These are phyloP conservation scores for Pseudogymnoascus destructans DNA, from an alignment of 2,329 filamentous ascomycete genomes.

Conservation along the genomic window DNA sequence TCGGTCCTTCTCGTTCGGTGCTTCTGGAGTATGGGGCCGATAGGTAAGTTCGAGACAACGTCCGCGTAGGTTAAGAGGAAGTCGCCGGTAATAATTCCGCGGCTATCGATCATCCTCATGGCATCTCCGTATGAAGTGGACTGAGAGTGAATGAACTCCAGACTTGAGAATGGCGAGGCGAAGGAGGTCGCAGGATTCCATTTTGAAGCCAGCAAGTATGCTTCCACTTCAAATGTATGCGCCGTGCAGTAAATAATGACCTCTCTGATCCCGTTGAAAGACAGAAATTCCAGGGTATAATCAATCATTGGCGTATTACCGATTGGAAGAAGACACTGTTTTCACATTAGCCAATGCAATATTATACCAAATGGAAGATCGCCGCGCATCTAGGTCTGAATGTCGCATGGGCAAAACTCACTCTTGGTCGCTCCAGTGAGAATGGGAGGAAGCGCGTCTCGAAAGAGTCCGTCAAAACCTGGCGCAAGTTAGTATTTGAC, in stretches of 20 bases:
- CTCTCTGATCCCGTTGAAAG: conserved; percentile 87
- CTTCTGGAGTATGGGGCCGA: conserved; percentile 64
- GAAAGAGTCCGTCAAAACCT: conserved; percentile 90
- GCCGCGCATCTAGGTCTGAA: neutral
- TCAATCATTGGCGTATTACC: conserved; percentile 93
- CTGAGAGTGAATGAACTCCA: conserved; percentile 76
- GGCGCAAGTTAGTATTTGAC: conserved; percentile 15
- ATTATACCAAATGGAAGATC: neutral
- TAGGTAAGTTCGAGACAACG: conserved; percentile 74
- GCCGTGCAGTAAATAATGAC: conserved; percentile 86
- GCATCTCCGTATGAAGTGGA: conserved; percentile 85
- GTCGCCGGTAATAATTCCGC: conserved; percentile 74
- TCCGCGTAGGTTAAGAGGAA: conserved; percentile 91
- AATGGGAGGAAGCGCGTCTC: conserved; percentile 86
- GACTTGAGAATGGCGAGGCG: conserved; percentile 55
- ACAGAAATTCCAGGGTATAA: conserved; percentile 92
- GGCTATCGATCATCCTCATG: conserved; percentile 81
- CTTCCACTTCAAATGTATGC: conserved; percentile 75
- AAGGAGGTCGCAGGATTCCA: conserved; percentile 58
- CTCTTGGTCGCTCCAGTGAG: conserved; percentile 75
- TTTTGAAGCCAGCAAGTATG: conserved; percentile 70
- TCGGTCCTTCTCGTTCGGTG: conserved; percentile 70
- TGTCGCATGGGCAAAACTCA: conserved; percentile 32
- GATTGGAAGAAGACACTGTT: conserved; percentile 77
- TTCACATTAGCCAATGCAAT: conserved; percentile 18